phyloP scores from a whole-genome alignment of 805 yeast genomes.

The Metschnikowia cubensis region DNA sequence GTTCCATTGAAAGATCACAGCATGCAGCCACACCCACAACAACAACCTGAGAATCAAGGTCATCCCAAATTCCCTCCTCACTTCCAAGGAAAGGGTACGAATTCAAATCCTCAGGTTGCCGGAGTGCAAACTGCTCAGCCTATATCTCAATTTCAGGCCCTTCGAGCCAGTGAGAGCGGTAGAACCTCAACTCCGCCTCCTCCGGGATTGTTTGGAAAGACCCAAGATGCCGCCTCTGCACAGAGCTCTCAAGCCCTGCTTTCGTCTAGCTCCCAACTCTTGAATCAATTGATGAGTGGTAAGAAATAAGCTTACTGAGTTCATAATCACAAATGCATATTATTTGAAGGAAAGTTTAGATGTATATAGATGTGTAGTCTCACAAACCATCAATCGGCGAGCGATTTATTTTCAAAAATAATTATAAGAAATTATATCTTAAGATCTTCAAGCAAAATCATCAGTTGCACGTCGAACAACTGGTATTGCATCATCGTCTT shows the following conservation, averaged over 20 bases:
- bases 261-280: constrained; percentile 70
- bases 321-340: not conserved
- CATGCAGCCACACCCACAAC: not conserved
- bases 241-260: constrained; percentile 17
- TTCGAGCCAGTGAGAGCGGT: constrained; percentile 31
- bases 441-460: constrained; percentile 8
- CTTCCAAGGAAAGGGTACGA: constrained; percentile 1
- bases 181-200: constrained; percentile 63
- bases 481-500: constrained; percentile 20
- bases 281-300: constrained; percentile 82
- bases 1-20: not conserved
- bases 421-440: not conserved
- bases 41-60: not conserved
- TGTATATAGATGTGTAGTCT: too few species aligned
- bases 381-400: not conserved
- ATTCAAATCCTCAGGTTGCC: not conserved
- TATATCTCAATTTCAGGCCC: constrained; percentile 22
- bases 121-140: constrained; percentile 12
- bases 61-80: constrained; percentile 5
- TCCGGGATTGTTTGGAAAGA: constrained; percentile 54
- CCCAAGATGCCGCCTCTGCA: constrained; percentile 9
- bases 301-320: constrained; percentile 37
- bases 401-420: not conserved
- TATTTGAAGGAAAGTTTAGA: not conserved
- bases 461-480: constrained; percentile 16